Base-by-base conservation (phyloP, 257 asterid genomes). In the Ilex asprella region DNA sequence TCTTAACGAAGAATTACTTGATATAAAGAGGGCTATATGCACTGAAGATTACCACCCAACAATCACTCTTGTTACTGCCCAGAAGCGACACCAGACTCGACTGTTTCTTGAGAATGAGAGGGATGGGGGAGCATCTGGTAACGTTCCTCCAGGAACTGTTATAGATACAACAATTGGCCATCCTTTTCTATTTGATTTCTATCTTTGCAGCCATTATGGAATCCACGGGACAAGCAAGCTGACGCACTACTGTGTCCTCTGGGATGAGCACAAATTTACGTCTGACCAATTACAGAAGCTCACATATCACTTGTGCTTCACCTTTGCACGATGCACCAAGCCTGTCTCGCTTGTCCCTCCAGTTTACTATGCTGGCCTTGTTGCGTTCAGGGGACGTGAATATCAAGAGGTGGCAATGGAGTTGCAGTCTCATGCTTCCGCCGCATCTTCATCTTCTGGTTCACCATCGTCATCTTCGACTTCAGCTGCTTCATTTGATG, bases 151-250 rank as follows among this genome's bases (percentile, higher is more conserved):
- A 0, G 95, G 91, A 6, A 87, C 94, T 2, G 97, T 89, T 52
- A 94, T 89, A 73, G 97, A 89, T 56, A 70, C 85, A 0, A 58
- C 2, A 1, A 73, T 89, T 12, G 80, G 83, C 50, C 92, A 85
- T 62, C 94, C 92, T 0, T 67, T 10, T 2, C 79, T 81, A 65
- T 89, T 81, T 3, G 90, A 89, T 58, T 89, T 89, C 68, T 89
- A 83, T 59, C 81, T 87, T 10, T 83, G 82, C 75, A 89, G 97
- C 79, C 97, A 89, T 51, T 76, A 62, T 21, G 97, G 95, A 2
- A 69, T 82, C 21, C 50, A 82, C 3, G 97, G 94, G 56, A 87
- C 97, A 5, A 89, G 97, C 78, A 89, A 81, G 82, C 87, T 94
- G 0, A 82, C 94, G 1, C 91, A 86, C 31, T 86, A 89, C 72